These are phyloP conservation scores for Citrus cavaleriei DNA, from an alignment of 345 rosid genomes.

Conservation along the genomic window DNA sequence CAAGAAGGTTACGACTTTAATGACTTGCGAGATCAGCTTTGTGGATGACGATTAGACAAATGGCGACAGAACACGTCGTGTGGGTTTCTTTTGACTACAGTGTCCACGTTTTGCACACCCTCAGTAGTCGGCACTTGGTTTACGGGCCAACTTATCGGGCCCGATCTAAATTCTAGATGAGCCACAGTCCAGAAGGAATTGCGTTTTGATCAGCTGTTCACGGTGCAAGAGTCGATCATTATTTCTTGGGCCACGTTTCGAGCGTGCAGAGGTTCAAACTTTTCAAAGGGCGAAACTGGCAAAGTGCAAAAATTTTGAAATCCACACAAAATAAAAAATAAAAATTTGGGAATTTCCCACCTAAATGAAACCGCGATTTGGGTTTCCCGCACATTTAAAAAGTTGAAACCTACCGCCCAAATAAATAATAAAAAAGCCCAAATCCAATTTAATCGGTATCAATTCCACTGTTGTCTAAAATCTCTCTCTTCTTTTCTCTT, in stretches of 20 bases:
- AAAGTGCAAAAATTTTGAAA: constrained; percentile 12
- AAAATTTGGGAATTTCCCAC: constrained; percentile 30
- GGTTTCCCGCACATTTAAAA: constrained; percentile 6
- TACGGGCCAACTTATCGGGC: too few species aligned
- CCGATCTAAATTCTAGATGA: too few species aligned
- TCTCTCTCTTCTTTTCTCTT: neutral
- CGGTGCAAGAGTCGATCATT: too few species aligned
- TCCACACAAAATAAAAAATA: neutral
- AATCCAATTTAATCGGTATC: neutral
- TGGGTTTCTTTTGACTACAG: too few species aligned
- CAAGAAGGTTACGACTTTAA: too few species aligned
- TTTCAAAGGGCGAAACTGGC: neutral
- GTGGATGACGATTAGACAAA: too few species aligned
- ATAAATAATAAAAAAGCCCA: constrained; percentile 4
- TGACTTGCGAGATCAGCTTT: too few species aligned
- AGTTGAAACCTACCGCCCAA: neutral
- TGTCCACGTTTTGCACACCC: too few species aligned
- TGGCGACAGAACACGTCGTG: too few species aligned
- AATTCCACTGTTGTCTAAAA: neutral
- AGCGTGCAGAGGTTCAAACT: neutral
- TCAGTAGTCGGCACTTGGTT: too few species aligned
- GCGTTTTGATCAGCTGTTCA: too few species aligned
- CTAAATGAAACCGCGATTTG: constrained; percentile 22
- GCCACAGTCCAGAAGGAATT: too few species aligned
- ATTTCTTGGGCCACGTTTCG: neutral